Conservation (phyloP, 192 early-diverging fungal species). For the Podochytrium sp. region DNA sequence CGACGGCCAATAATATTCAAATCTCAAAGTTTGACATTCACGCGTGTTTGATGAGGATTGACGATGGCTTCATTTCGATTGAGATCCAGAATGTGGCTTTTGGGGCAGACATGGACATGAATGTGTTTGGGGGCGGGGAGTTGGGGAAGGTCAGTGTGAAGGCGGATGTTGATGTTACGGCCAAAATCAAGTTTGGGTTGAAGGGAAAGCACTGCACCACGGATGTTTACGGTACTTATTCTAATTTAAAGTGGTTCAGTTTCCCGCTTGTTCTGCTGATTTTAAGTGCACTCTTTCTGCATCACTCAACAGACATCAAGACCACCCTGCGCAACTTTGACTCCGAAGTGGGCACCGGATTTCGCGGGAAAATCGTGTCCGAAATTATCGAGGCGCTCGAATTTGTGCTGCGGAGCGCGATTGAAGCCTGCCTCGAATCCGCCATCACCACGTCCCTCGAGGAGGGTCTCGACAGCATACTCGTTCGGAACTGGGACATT, state of each 20-base stretch:
- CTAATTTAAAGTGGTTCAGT: background rate
- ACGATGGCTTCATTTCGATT: conserved; percentile 1
- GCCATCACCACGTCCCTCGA: background rate
- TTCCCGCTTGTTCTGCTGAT: background rate
- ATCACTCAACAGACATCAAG: background rate
- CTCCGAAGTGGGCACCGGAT: conserved; percentile 3
- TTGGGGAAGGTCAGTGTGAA: background rate
- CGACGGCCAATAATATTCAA: conserved; percentile 13
- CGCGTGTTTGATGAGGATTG: background rate
- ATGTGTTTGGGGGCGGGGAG: background rate
- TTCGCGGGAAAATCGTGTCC: conserved; percentile 8
- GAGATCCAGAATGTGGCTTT: background rate
- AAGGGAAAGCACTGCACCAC: conserved; percentile 11
- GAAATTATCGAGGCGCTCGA: background rate
- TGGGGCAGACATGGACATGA: background rate
- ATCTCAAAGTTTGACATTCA: conserved; percentile 5
- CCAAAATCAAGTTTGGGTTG: conserved; percentile 13
- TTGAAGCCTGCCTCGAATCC: background rate
- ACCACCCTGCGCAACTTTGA: conserved; percentile 16
- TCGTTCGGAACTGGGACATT: conserved; percentile 22
- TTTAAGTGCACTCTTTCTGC: too few relatives aligned
- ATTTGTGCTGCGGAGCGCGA: background rate
- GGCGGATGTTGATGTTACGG: conserved; percentile 12
- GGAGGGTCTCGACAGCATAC: background rate
- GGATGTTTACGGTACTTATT: conserved; percentile 25